Base-by-base conservation (phyloP, 2,329 filamentous ascomycete species). In the Fusarium denticulatum region DNA sequence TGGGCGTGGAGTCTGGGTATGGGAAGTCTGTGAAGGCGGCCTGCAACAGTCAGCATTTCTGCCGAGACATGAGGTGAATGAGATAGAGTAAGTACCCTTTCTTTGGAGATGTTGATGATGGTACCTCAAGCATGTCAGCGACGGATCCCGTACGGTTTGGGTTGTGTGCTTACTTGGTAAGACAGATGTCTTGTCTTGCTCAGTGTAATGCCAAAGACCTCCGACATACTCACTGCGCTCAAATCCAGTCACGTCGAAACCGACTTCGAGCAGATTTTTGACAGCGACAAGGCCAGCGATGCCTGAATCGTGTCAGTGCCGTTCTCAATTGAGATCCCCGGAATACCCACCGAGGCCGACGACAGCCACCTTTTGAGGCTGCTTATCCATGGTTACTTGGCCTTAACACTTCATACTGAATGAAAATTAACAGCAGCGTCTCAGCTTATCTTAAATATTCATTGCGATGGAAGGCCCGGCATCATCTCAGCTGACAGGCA, bases 181-280 rank as follows among this genome's bases (percentile, higher is more conserved):
- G 34, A 83, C 82, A 15, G 81, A 81, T 37, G 82, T 84, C 68
- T 80, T 79, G 67, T 82, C 74, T n/a, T 83, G 76, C 5, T 80
- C 78, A 16, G 80, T 84, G 60, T 81, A 85, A 47, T 82, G 79
- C 85, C 85, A 86, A 1, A 86, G 69, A 0, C 85, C 85, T 20
- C 85, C 85, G 15, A 85, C 75, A 50, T 80, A 82, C 43, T 76
- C 64, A 45, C 80, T 82, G 22, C 80, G 77, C n/a, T 86, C 85
- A 46, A 86, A 86, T 2, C 81, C 84, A 6, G 81, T 81, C 5
- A 81, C 84, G 7, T 84, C 71, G 56, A 85, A 86, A 5, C 84
- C 84, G 72, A 84, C 83, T 52, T 86, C 84, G 2, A 79, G 66
- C 30, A 86, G 62, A 32, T 83, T 83, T 71, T 86, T 86, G 61